phyloP scores from a whole-genome alignment of 441 rosid species.

The Adansonia gregorii region DNA sequence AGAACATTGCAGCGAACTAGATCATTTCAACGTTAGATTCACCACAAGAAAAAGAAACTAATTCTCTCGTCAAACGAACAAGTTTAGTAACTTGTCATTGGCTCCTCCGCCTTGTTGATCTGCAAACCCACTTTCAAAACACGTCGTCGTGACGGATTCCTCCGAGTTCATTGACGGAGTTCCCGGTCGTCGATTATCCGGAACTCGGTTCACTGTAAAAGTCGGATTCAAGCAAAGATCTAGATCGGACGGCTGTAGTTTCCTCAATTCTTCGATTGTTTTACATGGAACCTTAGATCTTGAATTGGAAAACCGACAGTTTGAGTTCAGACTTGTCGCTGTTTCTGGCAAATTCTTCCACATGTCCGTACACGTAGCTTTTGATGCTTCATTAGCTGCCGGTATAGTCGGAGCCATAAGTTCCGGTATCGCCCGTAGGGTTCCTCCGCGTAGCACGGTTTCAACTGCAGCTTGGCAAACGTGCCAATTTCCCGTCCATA shows the following conservation, averaged over 20 bases:
- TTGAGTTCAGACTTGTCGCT: slow-evolving; percentile 30
- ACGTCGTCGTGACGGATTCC: too few relatives aligned
- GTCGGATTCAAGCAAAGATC: slow-evolving; percentile 60
- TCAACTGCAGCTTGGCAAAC: slow-evolving; percentile 73
- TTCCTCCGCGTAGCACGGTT: slow-evolving; percentile 62
- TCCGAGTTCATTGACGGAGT: too few relatives aligned
- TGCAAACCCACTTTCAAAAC: too few relatives aligned
- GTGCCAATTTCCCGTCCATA: slow-evolving; percentile 70
- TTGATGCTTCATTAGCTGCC: slow-evolving; percentile 60
- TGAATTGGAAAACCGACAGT: slow-evolving; percentile 57
- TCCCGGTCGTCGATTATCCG: slow-evolving; percentile 44
- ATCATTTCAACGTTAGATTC: slow-evolving; percentile 32
- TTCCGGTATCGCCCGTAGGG: slow-evolving; percentile 64
- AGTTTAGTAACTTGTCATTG: slow-evolving; percentile 53
- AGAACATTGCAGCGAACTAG: slow-evolving; percentile 27
- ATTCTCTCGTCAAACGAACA: slow-evolving; percentile 47
- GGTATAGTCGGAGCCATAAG: slow-evolving; percentile 43
- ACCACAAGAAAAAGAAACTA: neutral
- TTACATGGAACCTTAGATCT: slow-evolving; percentile 57
- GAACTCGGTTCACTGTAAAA: slow-evolving; percentile 29
- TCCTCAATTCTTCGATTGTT: slow-evolving; percentile 33
- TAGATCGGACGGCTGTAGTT: slow-evolving; percentile 45
- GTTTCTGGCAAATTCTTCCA: slow-evolving; percentile 47
- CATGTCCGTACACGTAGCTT: slow-evolving; percentile 49
- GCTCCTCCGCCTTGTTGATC: slow-evolving; percentile 43